Evolutionary conservation across 1,284 basidiomycete genomes (phyloP), one percentile per base, ranked within the genome.

Genomic region (Heterobasidion occidentale): DNA sequence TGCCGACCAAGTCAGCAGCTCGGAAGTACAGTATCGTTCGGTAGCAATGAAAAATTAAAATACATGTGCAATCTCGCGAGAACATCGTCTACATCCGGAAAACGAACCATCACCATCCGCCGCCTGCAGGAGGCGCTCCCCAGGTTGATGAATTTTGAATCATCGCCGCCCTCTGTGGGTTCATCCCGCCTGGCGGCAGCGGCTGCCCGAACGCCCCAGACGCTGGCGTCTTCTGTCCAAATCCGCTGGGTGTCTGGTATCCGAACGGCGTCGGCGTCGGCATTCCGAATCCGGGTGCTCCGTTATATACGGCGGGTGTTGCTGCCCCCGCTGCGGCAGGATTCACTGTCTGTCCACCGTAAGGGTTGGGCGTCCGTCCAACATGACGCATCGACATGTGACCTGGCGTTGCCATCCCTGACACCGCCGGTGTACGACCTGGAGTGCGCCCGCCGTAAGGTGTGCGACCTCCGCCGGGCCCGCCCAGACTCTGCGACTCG

Each of bases 361-460:
- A 89, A 1, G 88, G 86, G 63, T 91, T 90, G 14, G 88, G 88
- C 48, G 88, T 89, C 46, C 83, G 78, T n/a, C 77, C 78, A 42
- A 77, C 68, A 63, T 87, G 84, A 51, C 87, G 86, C 48, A 86
- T 77, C 20, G 89, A 91, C 71, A 83, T 75, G 63, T 82, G 85
- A 2, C 89, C 88, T 15, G 90, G 88, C 4, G 88, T 91, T 20
- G 81, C 77, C 62, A 85, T 81, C 14, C 88, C 89, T 20, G 71
- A 56, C 34, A 62, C 62, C 2, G 70, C 74, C 14, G 83, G 82
- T 33, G 78, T 80, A 45, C 87, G 78, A 12, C 78, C 90, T 51
- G 90, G 90, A 9, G 90, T 92, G 51, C 88, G 80, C n/a, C 79
- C 85, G 53, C 79, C 86, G 58, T 84, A 92, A 0, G 92, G 91